A percentile compares a stretch with the other conserved stretches of the same genome.
Evolutionary conservation across 768 basidiomycete genomes (phyloP).

Genomic region (Amanita rimosa): DNA sequence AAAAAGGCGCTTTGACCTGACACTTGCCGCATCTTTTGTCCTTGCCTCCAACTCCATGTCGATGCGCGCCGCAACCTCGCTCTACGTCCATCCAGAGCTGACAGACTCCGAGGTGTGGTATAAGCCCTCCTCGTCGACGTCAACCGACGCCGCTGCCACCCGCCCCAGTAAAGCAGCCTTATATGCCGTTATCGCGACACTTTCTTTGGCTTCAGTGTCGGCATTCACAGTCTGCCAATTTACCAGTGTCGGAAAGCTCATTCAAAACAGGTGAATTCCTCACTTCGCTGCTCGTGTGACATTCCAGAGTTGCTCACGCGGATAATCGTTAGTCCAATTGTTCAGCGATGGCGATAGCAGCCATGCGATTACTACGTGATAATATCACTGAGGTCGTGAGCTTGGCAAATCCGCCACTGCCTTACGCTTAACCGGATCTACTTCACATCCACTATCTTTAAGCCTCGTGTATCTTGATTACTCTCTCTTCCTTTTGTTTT

Average conservation of each 20-base stretch:
- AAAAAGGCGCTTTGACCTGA: not conserved
- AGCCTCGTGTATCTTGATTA: slow-evolving; percentile 2
- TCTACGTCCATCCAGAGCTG: slow-evolving; percentile 30
- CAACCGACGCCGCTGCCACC: not conserved
- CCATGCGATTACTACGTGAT: too few species aligned
- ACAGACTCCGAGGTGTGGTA: slow-evolving; percentile 28
- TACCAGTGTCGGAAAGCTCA: slow-evolving; percentile 15
- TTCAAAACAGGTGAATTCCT: slow-evolving; percentile 18
- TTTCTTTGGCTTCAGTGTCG: slow-evolving; percentile 21
- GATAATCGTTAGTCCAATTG: slow-evolving; percentile 3
- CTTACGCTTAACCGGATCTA: too few species aligned
- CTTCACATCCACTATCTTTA: not conserved
- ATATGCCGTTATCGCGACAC: slow-evolving; percentile 18
- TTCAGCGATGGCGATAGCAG: slow-evolving; percentile 9
- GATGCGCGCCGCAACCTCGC: slow-evolving; percentile 25
- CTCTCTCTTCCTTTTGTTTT: too few species aligned
- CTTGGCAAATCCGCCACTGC: not conserved
- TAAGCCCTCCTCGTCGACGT: slow-evolving; percentile 10
- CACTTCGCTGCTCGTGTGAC: not conserved
- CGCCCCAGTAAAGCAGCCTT: slow-evolving; percentile 10
- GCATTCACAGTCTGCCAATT: slow-evolving; percentile 21
- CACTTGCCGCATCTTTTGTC: not conserved
- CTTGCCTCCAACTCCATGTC: slow-evolving; percentile 1
- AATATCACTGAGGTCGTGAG: too few species aligned
- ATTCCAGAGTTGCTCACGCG: not conserved